Evolutionary conservation across 768 basidiomycete species (phyloP), one percentile per base, ranked within the genome.

Genomic region (Xerocomellus chrysenteron): DNA sequence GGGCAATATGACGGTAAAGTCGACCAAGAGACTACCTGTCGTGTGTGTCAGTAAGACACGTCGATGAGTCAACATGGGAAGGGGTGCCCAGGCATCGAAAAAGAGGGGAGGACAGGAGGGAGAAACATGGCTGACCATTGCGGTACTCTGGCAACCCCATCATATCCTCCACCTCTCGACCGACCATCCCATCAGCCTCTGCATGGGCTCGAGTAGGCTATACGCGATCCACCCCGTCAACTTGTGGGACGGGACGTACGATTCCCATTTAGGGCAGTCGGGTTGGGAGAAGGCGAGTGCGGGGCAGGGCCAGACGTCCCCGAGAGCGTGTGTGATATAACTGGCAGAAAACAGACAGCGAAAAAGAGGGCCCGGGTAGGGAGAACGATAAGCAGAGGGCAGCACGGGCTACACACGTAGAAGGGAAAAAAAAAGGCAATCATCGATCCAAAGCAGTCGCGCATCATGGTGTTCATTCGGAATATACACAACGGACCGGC

Each of bases 141-240:
- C 95, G 84, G 73, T 98, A 98, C 73, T 98, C 95, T 0, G 96
- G 94, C 33, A 98, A 73, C 3, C 96, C 96, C 0, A 94, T 97
- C 82, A 94, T 83, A 63, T 90, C 85, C 63, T 91, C 88, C 21
- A 86, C 69, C 91, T 92, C 0, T 88, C 83, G n/a, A 98, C 80
- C 55, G 78, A 75, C 94, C 94, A 98, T 1, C 81, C 79, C 7
- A 94, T 77, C 2, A 87, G 74, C 60, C 80, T 83, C 70, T 94
- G 82, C 42, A 98, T 80, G 2, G 90, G 86, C 69, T 94, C 89
- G 35, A 97, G 77, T n/a, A 99, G 78, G 62, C 87, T 90, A 70
- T 97, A 96, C 8, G 94, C 88, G 54, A 92, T 79, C 96, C 96
- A 99, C 58, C 90, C 88, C 0, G 92, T 93, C 47, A 99, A 80